These are phyloP conservation scores for Laguncularia racemosa DNA, from an alignment of 345 rosid genomes.

Conservation along the genomic window DNA sequence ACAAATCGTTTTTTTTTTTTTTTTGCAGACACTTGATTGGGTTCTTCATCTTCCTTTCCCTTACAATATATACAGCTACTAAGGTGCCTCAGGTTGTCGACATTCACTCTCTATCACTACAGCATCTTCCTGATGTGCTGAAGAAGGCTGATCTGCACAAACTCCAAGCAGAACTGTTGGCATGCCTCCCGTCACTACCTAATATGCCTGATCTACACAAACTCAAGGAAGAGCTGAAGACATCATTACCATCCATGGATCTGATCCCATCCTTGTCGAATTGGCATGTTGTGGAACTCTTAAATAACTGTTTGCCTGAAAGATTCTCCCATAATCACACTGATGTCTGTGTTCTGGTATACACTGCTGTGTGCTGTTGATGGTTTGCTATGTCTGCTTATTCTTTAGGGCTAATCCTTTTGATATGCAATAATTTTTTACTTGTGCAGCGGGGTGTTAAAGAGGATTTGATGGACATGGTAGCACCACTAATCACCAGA, in stretches of 20 bases:
- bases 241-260: slow-evolving; percentile 30
- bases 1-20: slow-evolving; percentile 7
- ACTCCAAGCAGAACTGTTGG: slow-evolving; percentile 44
- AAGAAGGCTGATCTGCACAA: slow-evolving; percentile 74
- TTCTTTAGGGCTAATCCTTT: neutral
- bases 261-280: slow-evolving; percentile 30
- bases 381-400: neutral
- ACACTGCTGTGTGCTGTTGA: too few species aligned
- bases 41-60: slow-evolving; percentile 86
- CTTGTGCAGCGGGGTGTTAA: slow-evolving; percentile 47
- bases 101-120: slow-evolving; percentile 49
- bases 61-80: slow-evolving; percentile 79
- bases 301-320: slow-evolving; percentile 85
- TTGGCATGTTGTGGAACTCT: slow-evolving; percentile 77
- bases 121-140: slow-evolving; percentile 55
- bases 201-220: slow-evolving; percentile 48
- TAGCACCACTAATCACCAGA: slow-evolving; percentile 63
- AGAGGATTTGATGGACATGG: slow-evolving; percentile 68
- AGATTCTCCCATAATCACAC: slow-evolving; percentile 68
- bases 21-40: slow-evolving; percentile 92
- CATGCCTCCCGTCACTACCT: slow-evolving; percentile 70
- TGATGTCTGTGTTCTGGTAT: slow-evolving; percentile 81
- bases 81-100: slow-evolving; percentile 76
- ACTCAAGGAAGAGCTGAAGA: slow-evolving; percentile 35
- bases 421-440: neutral